Evolutionary conservation across 208 protist genomes (phyloP), one percentile per base, ranked within the genome.

Genomic region (Trypanosoma boissoni): DNA sequence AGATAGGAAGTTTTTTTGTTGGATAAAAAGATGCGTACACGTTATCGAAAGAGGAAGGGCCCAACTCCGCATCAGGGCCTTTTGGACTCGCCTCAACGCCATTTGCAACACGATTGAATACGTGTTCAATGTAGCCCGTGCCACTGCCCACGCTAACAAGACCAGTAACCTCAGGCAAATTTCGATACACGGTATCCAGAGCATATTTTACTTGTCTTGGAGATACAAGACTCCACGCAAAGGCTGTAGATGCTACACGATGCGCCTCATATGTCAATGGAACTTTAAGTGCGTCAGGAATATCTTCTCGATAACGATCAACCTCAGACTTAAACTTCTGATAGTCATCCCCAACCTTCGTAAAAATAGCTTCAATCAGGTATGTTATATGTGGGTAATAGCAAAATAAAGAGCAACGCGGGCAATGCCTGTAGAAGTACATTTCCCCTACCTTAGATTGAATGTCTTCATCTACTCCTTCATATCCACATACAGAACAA

Each of bases 51-150:
- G 76, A 79, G 29, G 76, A 65, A 39, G 53, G 18, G 41, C 70
- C 51, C 9, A 63, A 48, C 3, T 16, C 26, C 4, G 41, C 18
- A 68, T 69, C 57, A 28, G 72, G 72, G 27, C 51, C 44, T 1
- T 44, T 65, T 37, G 57, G 58, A 55, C 29, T 50, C 21, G 52
- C 56, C n/a, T 21, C 73, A 63, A 83, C 52, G 60, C 72, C 45
- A 67, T 95, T 81, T 63, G 84, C 74, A 23, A 93, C 84, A 34
- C 86, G 76, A 55, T 93, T 93, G 61, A 96, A 91, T 23, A 96
- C 56, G 51, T 96, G 89, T 69, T 96, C 89, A 36, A 93, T 72
- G 67, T 93, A 96, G 6, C 89, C 89, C 26, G 57, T 70, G 16
- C 84, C 89, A 58, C 84, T 92, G 51, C 89, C 89, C 18, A 93